Evolutionary conservation across 179 eudicot species (phyloP), one percentile per base, ranked within the genome.

Genomic region (Dionaea muscipula): DNA sequence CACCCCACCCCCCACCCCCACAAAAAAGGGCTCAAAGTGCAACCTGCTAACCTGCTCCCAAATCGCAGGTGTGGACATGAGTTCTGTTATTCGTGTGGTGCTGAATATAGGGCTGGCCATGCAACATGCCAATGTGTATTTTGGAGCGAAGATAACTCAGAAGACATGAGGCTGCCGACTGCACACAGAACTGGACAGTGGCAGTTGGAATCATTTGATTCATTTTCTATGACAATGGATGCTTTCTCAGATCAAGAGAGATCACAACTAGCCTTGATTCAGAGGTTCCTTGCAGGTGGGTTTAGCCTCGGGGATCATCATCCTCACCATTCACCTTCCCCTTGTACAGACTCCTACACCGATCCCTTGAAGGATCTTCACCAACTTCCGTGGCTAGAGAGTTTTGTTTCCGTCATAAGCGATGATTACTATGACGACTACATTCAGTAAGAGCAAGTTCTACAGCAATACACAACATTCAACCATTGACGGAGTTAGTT

Each of bases 341-440:
- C 63, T 2, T 81, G 84, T 74, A 71, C 88, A 59, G 93, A 86
- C 45, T 75, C 93, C 14, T 83, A 81, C 26, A 69, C 65, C 1
- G 95, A 86, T 71, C 60, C 87, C 43, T 73, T 83, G 88, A 86
- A 86, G 68, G 93, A 86, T 66, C 77, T 86, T 64, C 83, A 75
- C 70, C 95, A 86, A 71, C 88, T 86, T 57, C 93, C 93, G 55
- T 86, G 93, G 95, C 86, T 86, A 11, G 95, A 86, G 65, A 75
- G 95, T 64, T 86, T 86, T 52, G 95, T 86, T 22, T 86, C 93
- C 1, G 93, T 83, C 36, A 86, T 86, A 51, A 84, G 85, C 47
- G 88, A 86, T 65, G 74, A 75, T 61, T 83, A 83, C 68, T 79
- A 75, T 31, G 85, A 83, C 7, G 88, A 86, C 37, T 81, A 77